Evolutionary conservation across 2,329 filamentous ascomycete genomes (phyloP), one percentile per base, ranked within the genome.

Genomic region (Exophiala aquamarina): DNA sequence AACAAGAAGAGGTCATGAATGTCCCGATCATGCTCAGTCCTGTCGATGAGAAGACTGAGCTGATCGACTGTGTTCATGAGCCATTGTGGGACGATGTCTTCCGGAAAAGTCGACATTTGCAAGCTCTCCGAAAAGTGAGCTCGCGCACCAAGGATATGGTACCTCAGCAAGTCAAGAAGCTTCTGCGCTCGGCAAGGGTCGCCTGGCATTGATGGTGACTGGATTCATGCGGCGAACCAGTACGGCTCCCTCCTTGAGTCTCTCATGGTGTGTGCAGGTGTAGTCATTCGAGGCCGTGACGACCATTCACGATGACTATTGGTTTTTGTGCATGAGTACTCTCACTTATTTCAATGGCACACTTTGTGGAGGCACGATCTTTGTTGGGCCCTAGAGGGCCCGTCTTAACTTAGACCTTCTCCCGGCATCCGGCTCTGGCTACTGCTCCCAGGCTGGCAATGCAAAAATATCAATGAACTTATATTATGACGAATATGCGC

Each of bases 11-110:
- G 64, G 53, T 64, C 37, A 66, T 67, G 59, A 62, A 69, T 33
- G 65, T 70, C 14, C 67, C 66, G 1, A 58, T 69, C 37, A 61
- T 70, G 34, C 49, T 70, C 6, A 68, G 62, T 47, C 59, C 65
- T 15, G 50, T 56, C 3, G 62, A 58, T 14, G 55, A 58, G 42
- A 54, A 57, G 33, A 45, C 15, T 14, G 48, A 44, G 49, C 53
- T 33, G 32, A 57, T 52, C 33, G 57, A 59, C 11, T 58, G 55
- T 18, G 47, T 66, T 3, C 50, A 61, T 20, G 59, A 56, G 20
- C 60, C 56, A 19, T 53, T 64, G 41, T 58, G 61, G 47, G 61
- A 61, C 23, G 52, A 56, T 37, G 43, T 45, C 23, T 37, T 54
- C 29, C 38, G 44, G 13, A 49, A 54, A 41, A 50, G 45, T 33